Percentiles rank a stretch among this genome's conserved stretches.
Conservation (phyloP, 2,329 filamentous ascomycete species). For the Xylaria multiplex region DNA sequence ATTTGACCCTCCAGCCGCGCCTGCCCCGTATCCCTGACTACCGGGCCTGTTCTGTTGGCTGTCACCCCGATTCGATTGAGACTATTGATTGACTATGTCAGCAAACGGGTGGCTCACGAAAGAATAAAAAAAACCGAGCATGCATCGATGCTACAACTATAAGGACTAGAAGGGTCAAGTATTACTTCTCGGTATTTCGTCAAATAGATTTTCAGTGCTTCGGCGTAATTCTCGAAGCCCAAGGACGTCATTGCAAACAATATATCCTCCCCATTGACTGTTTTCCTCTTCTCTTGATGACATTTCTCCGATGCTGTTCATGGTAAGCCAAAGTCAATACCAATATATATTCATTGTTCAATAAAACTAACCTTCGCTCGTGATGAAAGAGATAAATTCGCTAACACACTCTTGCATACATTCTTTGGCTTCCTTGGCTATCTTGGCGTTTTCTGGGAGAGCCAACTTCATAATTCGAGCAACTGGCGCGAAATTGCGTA, state of each 20-base stretch:
- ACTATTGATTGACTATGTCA: conserved; percentile 65
- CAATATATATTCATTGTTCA: not conserved
- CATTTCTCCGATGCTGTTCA: conserved; percentile 93
- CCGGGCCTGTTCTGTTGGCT: conserved; percentile 60
- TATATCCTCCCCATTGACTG: conserved; percentile 98
- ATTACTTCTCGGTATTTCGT: conserved; percentile 97
- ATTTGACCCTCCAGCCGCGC: conserved; percentile 53
- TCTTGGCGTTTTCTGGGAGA: conserved; percentile 97
- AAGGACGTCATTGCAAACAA: conserved; percentile 99
- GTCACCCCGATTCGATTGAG: conserved; percentile 78
- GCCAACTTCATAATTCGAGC: conserved; percentile 99
- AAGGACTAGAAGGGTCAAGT: conserved; percentile 31
- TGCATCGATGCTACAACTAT: conserved; percentile 16
- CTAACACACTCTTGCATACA: conserved; percentile 99
- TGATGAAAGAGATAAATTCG: conserved; percentile 99
- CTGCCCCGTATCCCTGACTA: conserved; percentile 63
- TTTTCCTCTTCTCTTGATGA: conserved; percentile 99
- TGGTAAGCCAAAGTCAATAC: conserved; percentile 39
- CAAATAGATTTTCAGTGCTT: conserved; percentile 97
- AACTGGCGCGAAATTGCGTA: conserved; percentile 93
- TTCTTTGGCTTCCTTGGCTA: conserved; percentile 98
- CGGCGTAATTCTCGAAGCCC: conserved; percentile 98
- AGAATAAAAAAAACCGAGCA: not conserved
- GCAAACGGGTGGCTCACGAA: conserved; percentile 13
- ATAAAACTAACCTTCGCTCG: conserved; percentile 85